These are phyloP conservation scores for Gloeophyllum trabeum DNA, from an alignment of 768 basidiomycete genomes.

Conservation along the genomic window DNA sequence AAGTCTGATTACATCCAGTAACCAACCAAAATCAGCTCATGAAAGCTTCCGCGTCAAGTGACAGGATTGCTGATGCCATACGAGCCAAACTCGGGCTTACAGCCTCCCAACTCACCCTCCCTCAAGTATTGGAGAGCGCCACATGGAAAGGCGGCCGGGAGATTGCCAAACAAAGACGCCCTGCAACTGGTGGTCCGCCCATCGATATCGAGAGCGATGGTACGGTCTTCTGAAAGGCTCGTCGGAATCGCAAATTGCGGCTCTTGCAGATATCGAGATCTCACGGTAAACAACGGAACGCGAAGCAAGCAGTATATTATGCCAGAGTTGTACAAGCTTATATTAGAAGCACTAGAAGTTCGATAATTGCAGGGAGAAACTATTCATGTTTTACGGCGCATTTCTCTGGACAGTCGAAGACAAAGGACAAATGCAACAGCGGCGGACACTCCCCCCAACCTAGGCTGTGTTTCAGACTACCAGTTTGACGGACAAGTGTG, in stretches of 20 bases:
- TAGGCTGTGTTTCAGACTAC: neutral
- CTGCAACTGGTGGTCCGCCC: slow-evolving; percentile 68
- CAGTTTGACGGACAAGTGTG: neutral
- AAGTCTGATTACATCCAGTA: slow-evolving; percentile 17
- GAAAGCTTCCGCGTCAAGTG: slow-evolving; percentile 37
- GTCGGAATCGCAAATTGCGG: too few relatives aligned
- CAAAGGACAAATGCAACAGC: slow-evolving; percentile 1
- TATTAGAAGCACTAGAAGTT: too few relatives aligned
- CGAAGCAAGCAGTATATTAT: too few relatives aligned
- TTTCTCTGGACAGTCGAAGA: slow-evolving; percentile 1
- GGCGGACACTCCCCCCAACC: neutral
- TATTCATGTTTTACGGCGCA: too few relatives aligned
- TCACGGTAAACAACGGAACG: too few relatives aligned
- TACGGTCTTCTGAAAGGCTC: slow-evolving; percentile 66
- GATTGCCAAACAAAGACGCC: slow-evolving; percentile 72
- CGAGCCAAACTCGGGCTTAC: slow-evolving; percentile 44
- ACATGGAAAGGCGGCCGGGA: slow-evolving; percentile 97
- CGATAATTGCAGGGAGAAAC: too few relatives aligned
- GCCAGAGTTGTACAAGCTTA: too few relatives aligned
- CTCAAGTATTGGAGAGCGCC: slow-evolving; percentile 87
- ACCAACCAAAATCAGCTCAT: too few relatives aligned
- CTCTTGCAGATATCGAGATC: too few relatives aligned
- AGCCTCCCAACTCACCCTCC: slow-evolving; percentile 48
- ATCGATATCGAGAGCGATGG: slow-evolving; percentile 83
- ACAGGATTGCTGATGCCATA: slow-evolving; percentile 67